Percentiles rank a stretch among this genome's conserved stretches.
phyloP scores from a whole-genome alignment of 2,329 filamentous ascomycete genomes.

The Coleophoma crateriformis region DNA sequence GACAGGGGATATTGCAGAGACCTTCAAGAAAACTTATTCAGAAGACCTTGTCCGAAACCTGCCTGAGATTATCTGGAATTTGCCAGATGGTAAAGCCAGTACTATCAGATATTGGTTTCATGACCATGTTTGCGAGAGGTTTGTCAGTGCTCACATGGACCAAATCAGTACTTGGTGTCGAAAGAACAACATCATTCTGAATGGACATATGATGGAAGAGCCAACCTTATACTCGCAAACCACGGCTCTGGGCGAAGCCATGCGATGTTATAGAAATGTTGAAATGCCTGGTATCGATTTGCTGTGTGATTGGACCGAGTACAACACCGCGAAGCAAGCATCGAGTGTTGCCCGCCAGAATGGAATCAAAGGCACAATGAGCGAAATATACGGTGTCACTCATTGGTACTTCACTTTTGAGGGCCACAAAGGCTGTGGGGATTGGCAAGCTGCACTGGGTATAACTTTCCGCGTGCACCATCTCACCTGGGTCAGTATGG shows the following conservation, averaged over 20 bases:
- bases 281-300: conserved; percentile 27
- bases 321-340: conserved; percentile 27
- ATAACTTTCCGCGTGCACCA: conserved; percentile 28
- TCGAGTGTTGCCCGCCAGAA: conserved; percentile 25
- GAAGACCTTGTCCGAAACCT: conserved; percentile 18
- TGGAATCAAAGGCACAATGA: conserved; percentile 22
- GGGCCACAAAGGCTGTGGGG: conserved; percentile 27
- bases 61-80: conserved; percentile 27
- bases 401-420: conserved; percentile 28
- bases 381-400: conserved; percentile 26
- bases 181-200: conserved; percentile 20
- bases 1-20: conserved; percentile 22
- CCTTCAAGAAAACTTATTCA: conserved; percentile 18
- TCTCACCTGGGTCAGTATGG: conserved; percentile 27
- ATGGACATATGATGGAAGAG: conserved; percentile 29
- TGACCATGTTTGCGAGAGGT: conserved; percentile 26
- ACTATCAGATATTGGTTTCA: conserved; percentile 23
- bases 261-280: conserved; percentile 26
- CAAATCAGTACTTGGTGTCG: conserved; percentile 23
- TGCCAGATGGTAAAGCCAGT: conserved; percentile 20
- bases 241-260: conserved; percentile 25
- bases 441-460: conserved; percentile 29
- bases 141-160: conserved; percentile 26
- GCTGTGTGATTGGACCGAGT: conserved; percentile 25
- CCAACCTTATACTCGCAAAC: conserved; percentile 26